Evolutionary conservation across 2,329 filamentous ascomycete genomes (phyloP), one percentile per base, ranked within the genome.

Genomic region (Colletotrichum filicis): DNA sequence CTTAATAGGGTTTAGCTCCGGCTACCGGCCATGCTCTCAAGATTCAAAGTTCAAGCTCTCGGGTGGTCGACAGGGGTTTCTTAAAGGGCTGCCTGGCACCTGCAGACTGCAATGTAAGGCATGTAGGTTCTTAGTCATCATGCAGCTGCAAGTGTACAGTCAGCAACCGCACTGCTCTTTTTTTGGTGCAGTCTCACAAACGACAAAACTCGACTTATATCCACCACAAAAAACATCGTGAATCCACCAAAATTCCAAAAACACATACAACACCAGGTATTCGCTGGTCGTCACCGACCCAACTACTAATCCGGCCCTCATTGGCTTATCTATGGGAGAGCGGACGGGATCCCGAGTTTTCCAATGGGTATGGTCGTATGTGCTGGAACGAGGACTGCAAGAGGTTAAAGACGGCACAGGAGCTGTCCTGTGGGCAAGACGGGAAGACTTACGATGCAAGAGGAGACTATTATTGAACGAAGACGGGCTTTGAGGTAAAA

Each of bases 381-480:
- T 46, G 42, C 2, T 3, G 8, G 19, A 3, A 4, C 0, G 3
- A 4, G 3, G 16, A 9, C 0, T 9, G 42, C 42, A n/a, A 49
- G 19, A 22, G 19, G 1, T 3, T 5, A 4, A 22, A n/a, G 8
- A 22, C 1, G 42, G 19, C 42, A 49, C 19, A 4, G 7, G 8
- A 3, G 7, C 42, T 0, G 42, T 22, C 1, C 19, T 22, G 7
- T 11, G 8, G 19, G 42, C n/a, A 22, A 22, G 42, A 2, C 1
- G 2, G 42, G 19, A n/a, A 49, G 42, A 3, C 1, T 0, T 22
- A 19, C 4, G 8, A 22, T 8, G 8, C 19, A 22, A 8, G 42
- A 49, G 8, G n/a, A 49, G 42, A 0, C 0, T 49, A 0, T 0
- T 22, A 4, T 19, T 4, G 37, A 19, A 42, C 1, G 8, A 11